Percentiles rank a stretch among this genome's conserved stretches.
Conservation (phyloP, 768 basidiomycete species). For the Rhodotorula babjevae region DNA sequence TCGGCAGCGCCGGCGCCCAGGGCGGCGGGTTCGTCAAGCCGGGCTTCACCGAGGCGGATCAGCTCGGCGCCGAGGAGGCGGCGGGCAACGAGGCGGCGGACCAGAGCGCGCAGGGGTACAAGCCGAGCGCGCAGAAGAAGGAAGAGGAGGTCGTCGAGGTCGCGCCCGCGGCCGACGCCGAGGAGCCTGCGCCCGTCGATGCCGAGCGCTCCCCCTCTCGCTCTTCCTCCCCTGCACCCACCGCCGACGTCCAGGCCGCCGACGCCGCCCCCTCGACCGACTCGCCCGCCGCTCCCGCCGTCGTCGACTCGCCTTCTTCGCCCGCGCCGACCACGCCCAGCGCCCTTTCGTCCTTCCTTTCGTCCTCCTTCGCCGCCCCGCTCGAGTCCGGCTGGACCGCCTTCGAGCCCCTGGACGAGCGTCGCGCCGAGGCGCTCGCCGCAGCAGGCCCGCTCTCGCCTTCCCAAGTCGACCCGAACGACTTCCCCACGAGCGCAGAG, state of each 20-base stretch:
- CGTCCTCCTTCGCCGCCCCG: conserved; percentile 7
- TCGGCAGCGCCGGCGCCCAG: background rate
- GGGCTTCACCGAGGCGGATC: background rate
- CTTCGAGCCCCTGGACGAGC: conserved; percentile 10
- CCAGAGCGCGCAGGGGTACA: conserved; percentile 5
- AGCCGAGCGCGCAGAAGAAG: background rate
- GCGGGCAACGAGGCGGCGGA: background rate
- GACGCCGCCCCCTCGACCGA: background rate
- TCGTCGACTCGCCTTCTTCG: background rate
- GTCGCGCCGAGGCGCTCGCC: conserved; percentile 16
- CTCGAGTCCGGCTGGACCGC: background rate
- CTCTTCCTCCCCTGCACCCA: no score
- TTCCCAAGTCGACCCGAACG: background rate
- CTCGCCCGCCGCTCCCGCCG: background rate
- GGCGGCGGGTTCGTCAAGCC: conserved; percentile 15
- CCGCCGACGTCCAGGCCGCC: no score
- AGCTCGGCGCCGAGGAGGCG: background rate
- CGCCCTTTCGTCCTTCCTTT: conserved; percentile 20
- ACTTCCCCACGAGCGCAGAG: conserved; percentile 14
- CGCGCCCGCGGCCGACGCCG: background rate
- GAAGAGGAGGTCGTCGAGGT: background rate
- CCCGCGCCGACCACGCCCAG: background rate
- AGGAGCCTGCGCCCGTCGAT: background rate
- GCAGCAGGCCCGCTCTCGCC: background rate
- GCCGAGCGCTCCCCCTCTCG: no score